phyloP scores from a whole-genome alignment of 2,329 filamentous ascomycete genomes.

The Monosporascus sp. region DNA sequence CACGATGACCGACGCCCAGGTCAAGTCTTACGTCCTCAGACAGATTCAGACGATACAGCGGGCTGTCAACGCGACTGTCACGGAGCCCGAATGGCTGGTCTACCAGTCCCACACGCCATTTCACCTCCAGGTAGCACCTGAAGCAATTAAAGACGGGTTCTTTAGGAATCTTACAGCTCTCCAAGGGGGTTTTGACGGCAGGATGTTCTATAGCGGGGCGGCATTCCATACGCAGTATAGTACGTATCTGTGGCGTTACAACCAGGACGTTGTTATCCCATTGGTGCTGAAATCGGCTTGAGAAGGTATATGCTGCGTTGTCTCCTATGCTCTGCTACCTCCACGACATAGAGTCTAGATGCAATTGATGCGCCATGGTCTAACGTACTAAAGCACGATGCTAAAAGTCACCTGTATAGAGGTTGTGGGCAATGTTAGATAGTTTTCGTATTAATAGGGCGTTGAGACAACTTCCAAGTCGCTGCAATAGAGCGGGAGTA shows the following conservation, averaged over 20 bases:
- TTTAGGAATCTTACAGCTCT: background rate
- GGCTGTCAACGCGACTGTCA: background rate
- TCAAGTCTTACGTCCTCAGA: background rate
- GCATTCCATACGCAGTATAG: background rate
- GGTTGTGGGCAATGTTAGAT: too few relatives aligned
- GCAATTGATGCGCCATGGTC: too few relatives aligned
- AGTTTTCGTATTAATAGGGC: too few relatives aligned
- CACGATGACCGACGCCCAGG: background rate
- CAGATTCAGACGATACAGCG: background rate
- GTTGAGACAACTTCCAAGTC: too few relatives aligned
- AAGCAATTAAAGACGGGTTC: background rate
- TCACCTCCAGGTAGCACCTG: background rate
- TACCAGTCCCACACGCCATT: background rate
- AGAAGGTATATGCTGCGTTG: too few relatives aligned
- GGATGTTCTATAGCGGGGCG: background rate
- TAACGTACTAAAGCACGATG: too few relatives aligned
- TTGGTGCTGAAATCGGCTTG: too few relatives aligned
- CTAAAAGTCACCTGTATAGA: too few relatives aligned
- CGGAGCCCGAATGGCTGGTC: background rate
- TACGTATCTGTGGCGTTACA: background rate
- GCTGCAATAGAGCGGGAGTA: too few relatives aligned
- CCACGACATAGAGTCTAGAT: too few relatives aligned
- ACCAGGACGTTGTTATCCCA: background rate
- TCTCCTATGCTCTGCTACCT: too few relatives aligned
- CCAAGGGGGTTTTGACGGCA: background rate